phyloP scores from a whole-genome alignment of 352 stramenopile genomes.

The Globisporangium spiculum region DNA sequence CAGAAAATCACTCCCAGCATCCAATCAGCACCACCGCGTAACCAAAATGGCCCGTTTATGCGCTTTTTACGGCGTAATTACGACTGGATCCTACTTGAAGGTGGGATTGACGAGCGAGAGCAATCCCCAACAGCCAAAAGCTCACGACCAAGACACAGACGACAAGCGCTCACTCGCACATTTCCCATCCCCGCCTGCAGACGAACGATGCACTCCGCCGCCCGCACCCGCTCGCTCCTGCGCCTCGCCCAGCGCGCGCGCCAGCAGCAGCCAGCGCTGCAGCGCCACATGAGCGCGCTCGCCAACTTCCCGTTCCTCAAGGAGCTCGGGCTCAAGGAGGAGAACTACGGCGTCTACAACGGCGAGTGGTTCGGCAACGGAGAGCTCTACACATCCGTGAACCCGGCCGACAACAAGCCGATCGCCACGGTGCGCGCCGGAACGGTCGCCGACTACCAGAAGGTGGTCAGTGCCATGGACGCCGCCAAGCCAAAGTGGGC shows the following conservation, averaged over 20 bases:
- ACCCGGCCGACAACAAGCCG: conserved; percentile 74
- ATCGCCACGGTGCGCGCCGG: conserved; percentile 84
- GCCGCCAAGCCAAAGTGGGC: conserved; percentile 83
- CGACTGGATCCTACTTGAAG: conserved; percentile 12
- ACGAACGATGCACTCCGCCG: conserved; percentile 15
- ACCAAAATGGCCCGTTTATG: conserved; percentile 8
- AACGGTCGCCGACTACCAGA: conserved; percentile 81
- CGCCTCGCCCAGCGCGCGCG: conserved; percentile 9
- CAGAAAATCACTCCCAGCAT: neutral
- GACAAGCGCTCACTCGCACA: conserved; percentile 8
- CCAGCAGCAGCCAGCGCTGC: conserved; percentile 12
- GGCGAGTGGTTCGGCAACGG: conserved; percentile 87
- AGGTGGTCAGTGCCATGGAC: conserved; percentile 81
- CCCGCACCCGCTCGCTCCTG: conserved; percentile 15
- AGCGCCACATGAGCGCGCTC: conserved; percentile 41
- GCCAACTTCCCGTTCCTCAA: conserved; percentile 73
- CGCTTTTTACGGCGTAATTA: conserved; percentile 14
- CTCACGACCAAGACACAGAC: neutral
- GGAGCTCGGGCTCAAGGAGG: conserved; percentile 75
- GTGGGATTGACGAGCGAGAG: conserved; percentile 1
- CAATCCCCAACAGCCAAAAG: neutral
- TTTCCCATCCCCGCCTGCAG: neutral
- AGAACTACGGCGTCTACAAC: conserved; percentile 86
- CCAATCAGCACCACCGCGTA: neutral
- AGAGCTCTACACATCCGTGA: conserved; percentile 79